Percentiles rank a stretch among this genome's conserved stretches.
phyloP scores from a whole-genome alignment of 2,329 filamentous ascomycete species.

The Arthrinium puccinioides region DNA sequence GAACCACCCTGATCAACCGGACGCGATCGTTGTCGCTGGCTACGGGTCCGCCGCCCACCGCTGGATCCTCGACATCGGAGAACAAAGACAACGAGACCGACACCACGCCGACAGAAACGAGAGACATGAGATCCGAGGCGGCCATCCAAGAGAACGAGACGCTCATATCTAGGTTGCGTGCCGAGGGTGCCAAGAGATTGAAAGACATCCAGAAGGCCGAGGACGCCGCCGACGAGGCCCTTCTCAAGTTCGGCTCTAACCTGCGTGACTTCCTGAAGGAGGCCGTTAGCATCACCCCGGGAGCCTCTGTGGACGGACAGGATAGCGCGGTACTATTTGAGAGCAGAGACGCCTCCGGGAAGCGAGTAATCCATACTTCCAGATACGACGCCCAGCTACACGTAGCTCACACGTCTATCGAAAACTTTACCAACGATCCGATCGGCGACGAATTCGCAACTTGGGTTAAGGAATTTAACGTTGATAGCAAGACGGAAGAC shows the following conservation, averaged over 20 bases:
- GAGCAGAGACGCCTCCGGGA: conserved; percentile 83
- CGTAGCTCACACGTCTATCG: conserved; percentile 79
- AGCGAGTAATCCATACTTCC: conserved; percentile 89
- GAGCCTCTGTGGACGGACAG: conserved; percentile 38
- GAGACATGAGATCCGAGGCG: conserved; percentile 32
- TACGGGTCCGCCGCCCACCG: conserved; percentile 22
- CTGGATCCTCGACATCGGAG: conserved; percentile 21
- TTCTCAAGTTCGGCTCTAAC: conserved; percentile 85
- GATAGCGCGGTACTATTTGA: conserved; percentile 72
- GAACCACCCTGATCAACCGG: conserved; percentile 60
- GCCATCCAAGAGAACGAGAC: conserved; percentile 44
- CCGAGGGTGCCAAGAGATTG: conserved; percentile 73
- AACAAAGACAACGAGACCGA: conserved; percentile 28
- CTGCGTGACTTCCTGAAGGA: conserved; percentile 85
- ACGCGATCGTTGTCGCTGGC: conserved; percentile 68
- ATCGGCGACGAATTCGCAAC: conserved; percentile 63
- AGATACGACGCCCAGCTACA: conserved; percentile 94
- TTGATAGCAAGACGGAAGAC: conserved; percentile 75
- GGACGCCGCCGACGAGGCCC: conserved; percentile 91
- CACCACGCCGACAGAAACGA: conserved; percentile 38
- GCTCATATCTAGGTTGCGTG: conserved; percentile 68
- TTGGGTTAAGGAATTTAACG: conserved; percentile 70
- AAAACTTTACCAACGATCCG: conserved; percentile 79
- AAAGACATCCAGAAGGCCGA: conserved; percentile 89
- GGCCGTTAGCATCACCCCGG: conserved; percentile 77